phyloP scores from a whole-genome alignment of 768 basidiomycete species.

The Psilocybe tampanensis region DNA sequence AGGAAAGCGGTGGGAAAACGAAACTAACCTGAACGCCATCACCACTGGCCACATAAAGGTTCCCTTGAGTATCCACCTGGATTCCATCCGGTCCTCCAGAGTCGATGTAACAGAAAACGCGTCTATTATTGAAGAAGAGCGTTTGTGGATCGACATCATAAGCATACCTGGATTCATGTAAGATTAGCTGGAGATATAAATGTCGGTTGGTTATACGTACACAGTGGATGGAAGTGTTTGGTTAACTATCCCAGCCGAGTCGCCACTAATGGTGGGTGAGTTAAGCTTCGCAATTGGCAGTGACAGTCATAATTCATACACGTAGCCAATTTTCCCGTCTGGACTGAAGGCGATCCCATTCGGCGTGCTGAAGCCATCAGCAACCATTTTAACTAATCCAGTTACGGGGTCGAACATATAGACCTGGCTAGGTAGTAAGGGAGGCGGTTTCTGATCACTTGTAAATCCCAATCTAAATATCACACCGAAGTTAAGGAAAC shows the following conservation, averaged over 20 bases:
- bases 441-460: slow-evolving; percentile 64
- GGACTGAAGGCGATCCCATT: slow-evolving; percentile 75
- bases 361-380: slow-evolving; percentile 67
- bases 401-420: slow-evolving; percentile 74
- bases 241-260: slow-evolving; percentile 50
- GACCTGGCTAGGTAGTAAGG: slow-evolving; percentile 71
- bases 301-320: slow-evolving; percentile 37
- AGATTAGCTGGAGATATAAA: too few species aligned
- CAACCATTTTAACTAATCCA: slow-evolving; percentile 66
- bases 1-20: too few species aligned
- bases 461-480: slow-evolving; percentile 57
- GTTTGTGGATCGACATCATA: slow-evolving; percentile 64
- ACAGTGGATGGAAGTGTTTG: slow-evolving; percentile 65
- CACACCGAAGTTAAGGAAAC: not conserved
- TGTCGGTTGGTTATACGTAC: too few species aligned
- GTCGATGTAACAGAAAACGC: slow-evolving; percentile 67
- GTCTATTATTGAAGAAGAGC: slow-evolving; percentile 53
- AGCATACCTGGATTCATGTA: slow-evolving; percentile 48
- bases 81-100: slow-evolving; percentile 69
- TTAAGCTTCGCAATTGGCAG: not conserved
- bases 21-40: slow-evolving; percentile 69
- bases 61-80: slow-evolving; percentile 62
- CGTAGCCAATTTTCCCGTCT: slow-evolving; percentile 63
- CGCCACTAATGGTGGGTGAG: slow-evolving; percentile 36
- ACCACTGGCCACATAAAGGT: slow-evolving; percentile 65